Evolutionary conservation across 2,329 filamentous ascomycete genomes (phyloP), one percentile per base, ranked within the genome.

Genomic region (Fusarium sp.): DNA sequence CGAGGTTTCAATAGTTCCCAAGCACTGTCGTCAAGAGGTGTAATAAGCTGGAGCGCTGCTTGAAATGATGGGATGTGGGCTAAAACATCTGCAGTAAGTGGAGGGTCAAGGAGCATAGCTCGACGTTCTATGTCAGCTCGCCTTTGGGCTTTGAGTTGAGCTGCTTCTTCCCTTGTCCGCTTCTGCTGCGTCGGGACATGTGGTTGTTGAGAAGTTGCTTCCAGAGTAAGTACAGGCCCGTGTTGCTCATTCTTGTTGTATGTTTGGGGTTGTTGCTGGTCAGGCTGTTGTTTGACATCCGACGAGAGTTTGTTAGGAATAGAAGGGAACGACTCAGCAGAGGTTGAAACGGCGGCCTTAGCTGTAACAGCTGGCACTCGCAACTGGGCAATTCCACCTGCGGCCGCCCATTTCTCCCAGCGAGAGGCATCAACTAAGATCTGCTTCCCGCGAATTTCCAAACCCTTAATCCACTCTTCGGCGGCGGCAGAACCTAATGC

Each of bases 401-500:
- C 79, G 6, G 75, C 71, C 68, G 90, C 89, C 88, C 91, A 95
- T 74, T 89, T 91, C 76, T 94, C 92, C 90, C 92, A 95, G 52
- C 91, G 87, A 29, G 87, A 84, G 30, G 88, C 85, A 76, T 92
- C 89, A 13, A 83, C 84, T 71, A 89, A 86, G 51, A 84, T 81
- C 62, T 88, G 84, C 72, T 87, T 87, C 12, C 92, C 91, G 61
- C 88, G 85, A 29, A 81, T 82, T 45, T 89, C 86, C 6, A 96
- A 84, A 12, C 92, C 92, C 79, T 94, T 94, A 30, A 90, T 83
- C 92, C 93, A 96, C 78, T 94, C 92, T 71, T 93, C 91, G 6
- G 87, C 86, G 13, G 90, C 87, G 44, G 90, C 90, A 46, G 85
- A 74, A n/a, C 92, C 91, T 71, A 93, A 85, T n/a, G 83, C 80